Conservation (phyloP, 495 filamentous ascomycete genomes). For the Penicillium subrubescens region DNA sequence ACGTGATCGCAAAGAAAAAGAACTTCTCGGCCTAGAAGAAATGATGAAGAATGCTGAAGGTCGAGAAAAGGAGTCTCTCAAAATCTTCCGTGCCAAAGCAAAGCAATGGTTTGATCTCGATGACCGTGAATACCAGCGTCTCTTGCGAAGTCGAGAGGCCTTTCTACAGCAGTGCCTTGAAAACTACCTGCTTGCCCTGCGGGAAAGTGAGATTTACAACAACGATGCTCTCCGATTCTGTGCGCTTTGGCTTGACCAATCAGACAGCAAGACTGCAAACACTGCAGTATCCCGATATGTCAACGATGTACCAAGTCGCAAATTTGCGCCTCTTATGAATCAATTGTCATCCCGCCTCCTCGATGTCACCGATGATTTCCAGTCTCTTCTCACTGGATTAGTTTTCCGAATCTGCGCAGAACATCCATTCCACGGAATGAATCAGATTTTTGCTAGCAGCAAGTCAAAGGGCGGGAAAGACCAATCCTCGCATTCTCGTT, state of each 20-base stretch:
- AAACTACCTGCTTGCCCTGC: constrained; percentile 86
- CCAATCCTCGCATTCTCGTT: constrained; percentile 68
- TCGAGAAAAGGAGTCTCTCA: constrained; percentile 53
- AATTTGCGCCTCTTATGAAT: constrained; percentile 93
- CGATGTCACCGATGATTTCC: constrained; percentile 68
- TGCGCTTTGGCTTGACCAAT: constrained; percentile 88
- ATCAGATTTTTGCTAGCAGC: constrained; percentile 84
- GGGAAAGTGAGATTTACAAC: constrained; percentile 83
- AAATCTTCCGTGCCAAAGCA: constrained; percentile 59
- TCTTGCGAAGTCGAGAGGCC: constrained; percentile 71
- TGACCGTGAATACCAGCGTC: constrained; percentile 78
- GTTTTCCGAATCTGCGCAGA: constrained; percentile 82
- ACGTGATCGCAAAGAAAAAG: constrained; percentile 75
- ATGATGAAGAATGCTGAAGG: constrained; percentile 53
- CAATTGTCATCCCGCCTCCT: constrained; percentile 90
- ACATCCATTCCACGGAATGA: constrained; percentile 95
- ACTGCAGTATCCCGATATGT: constrained; percentile 71
- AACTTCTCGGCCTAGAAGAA: constrained; percentile 66
- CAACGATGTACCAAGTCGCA: constrained; percentile 75
- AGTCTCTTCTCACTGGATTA: constrained; percentile 67
- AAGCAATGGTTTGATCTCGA: constrained; percentile 88
- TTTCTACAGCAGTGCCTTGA: constrained; percentile 87
- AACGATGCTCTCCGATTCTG: constrained; percentile 93
- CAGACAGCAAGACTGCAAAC: constrained; percentile 71
- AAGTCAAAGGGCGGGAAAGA: constrained; percentile 70